Percentiles rank a stretch among this genome's conserved stretches.
These are phyloP conservation scores for Dovyalis caffra DNA, from an alignment of 345 rosid species.

Conservation along the genomic window DNA sequence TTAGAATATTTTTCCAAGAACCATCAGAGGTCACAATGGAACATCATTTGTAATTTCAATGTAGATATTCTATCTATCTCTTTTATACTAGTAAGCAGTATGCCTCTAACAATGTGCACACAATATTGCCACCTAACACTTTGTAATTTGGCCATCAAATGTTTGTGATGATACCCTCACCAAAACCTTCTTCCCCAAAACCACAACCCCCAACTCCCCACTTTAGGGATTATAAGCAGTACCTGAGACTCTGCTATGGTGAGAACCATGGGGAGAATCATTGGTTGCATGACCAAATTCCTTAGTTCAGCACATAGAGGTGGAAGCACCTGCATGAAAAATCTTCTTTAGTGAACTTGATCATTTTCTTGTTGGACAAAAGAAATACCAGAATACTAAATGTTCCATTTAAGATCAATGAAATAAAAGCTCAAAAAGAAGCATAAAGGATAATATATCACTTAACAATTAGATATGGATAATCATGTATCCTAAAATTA, in stretches of 20 bases:
- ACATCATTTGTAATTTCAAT: too few species aligned
- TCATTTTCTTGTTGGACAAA: not conserved
- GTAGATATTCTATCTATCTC: too few species aligned
- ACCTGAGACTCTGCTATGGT: slow-evolving; percentile 98
- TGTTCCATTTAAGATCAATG: too few species aligned
- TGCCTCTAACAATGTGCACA: too few species aligned
- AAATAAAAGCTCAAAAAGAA: not conserved
- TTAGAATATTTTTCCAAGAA: not conserved
- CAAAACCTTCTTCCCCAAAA: too few species aligned
- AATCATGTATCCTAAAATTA: not conserved
- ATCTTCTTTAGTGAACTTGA: slow-evolving; percentile 14
- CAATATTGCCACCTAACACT: too few species aligned
- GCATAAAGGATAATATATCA: too few species aligned
- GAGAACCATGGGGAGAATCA: slow-evolving; percentile 96
- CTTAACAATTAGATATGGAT: too few species aligned
- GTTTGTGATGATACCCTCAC: too few species aligned
- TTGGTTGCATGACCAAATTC: slow-evolving; percentile 94
- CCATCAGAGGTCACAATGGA: not conserved
- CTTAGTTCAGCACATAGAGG: slow-evolving; percentile 98
- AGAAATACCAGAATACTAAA: not conserved
- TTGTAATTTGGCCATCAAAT: too few species aligned
- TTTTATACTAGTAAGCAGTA: too few species aligned
- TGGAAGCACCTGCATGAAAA: slow-evolving; percentile 82
- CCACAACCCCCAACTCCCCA: too few species aligned
- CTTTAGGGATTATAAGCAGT: slow-evolving; percentile 6